Evolutionary conservation across 495 filamentous ascomycete species (phyloP).

Genomic region (Daldinia vernicosa): DNA sequence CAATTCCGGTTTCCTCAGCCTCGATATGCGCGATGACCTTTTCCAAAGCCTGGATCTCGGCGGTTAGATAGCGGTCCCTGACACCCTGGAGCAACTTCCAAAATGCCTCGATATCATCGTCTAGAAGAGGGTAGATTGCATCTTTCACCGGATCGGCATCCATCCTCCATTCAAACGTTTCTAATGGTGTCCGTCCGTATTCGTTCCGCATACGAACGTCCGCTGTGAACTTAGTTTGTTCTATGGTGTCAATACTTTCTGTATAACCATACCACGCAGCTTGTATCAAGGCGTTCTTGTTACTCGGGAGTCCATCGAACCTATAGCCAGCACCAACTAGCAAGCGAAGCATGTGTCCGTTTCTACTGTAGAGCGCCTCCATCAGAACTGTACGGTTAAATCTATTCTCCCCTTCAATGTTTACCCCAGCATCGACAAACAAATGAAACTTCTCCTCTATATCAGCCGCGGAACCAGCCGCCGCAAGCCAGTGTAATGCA

Average conservation of each 20-base stretch:
- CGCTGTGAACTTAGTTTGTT: conserved; percentile 1
- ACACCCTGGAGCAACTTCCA: background rate
- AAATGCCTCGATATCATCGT: conserved; percentile 16
- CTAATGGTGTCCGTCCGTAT: conserved; percentile 2
- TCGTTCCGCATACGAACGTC: conserved; percentile 12
- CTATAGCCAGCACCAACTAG: conserved; percentile 20
- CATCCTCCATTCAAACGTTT: conserved; percentile 22
- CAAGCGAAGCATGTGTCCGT: conserved; percentile 13
- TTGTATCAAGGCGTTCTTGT: background rate
- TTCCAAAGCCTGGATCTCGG: conserved; percentile 23
- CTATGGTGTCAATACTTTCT: conserved; percentile 4
- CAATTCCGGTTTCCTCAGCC: background rate
- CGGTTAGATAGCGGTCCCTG: conserved; percentile 25
- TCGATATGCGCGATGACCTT: conserved; percentile 13
- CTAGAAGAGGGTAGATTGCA: background rate
- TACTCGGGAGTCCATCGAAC: background rate
- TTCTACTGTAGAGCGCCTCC: background rate
- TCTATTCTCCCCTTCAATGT: background rate
- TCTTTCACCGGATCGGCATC: background rate
- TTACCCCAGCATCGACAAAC: background rate
- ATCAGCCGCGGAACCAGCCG: fast-evolving
- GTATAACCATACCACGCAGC: background rate
- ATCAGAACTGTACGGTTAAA: background rate
- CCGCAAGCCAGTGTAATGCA: conserved; percentile 2
- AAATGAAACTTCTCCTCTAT: conserved; percentile 18